phyloP scores from a whole-genome alignment of 139 green algal species.

The Coelastrella sp. region DNA sequence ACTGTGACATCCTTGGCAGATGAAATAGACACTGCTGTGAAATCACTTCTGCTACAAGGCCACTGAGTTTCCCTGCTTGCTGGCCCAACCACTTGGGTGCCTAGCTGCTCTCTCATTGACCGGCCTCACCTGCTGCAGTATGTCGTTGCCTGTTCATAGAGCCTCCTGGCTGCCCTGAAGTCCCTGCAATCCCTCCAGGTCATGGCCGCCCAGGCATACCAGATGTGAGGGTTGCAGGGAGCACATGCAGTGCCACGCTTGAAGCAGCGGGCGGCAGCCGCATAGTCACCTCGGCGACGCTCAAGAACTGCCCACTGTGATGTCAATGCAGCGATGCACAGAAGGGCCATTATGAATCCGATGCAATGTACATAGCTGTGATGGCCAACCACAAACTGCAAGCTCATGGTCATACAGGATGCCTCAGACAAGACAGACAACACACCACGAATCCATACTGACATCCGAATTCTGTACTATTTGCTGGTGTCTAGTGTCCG shows the following conservation, averaged over 20 bases:
- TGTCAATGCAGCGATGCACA: no score
- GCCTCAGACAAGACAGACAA: no score
- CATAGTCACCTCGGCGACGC: conserved; percentile 55
- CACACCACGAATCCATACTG: no score
- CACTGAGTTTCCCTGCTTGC: no score
- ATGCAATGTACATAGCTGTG: no score
- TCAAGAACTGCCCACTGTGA: conserved; percentile 78
- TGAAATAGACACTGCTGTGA: no score
- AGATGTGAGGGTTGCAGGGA: conserved; percentile 77
- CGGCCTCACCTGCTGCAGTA: conserved; percentile 61
- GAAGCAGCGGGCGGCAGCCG: conserved; percentile 67
- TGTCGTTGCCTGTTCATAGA: conserved; percentile 61
- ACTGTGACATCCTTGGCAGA: no score
- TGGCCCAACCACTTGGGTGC: neutral
- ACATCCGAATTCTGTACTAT: neutral
- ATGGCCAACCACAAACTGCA: no score
- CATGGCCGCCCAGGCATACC: conserved; percentile 54
- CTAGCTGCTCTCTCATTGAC: neutral
- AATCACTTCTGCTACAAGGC: no score
- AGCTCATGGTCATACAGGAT: no score
- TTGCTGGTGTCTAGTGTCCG: neutral
- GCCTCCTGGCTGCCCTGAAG: conserved; percentile 41
- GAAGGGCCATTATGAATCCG: no score
- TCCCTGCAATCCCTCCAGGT: conserved; percentile 25
- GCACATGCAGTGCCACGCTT: conserved; percentile 54